Evolutionary conservation across 2,329 filamentous ascomycete species (phyloP).

Genomic region (Tolypocladium inflatum): DNA sequence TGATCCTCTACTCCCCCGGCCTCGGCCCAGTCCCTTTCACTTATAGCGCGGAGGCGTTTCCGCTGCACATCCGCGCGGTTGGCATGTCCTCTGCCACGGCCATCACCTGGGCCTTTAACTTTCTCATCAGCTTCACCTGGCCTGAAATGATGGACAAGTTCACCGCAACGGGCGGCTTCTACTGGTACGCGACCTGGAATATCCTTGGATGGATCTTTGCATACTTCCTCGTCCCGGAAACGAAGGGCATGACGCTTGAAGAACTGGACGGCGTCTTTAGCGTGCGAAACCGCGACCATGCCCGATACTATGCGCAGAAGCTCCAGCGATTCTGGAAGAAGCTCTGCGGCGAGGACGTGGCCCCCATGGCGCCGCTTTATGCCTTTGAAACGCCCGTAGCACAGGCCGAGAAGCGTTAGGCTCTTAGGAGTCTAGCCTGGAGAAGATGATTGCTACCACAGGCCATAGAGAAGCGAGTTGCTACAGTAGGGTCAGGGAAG

Average conservation of each 20-base stretch:
- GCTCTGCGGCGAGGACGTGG: constrained; percentile 15
- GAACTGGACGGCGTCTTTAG: constrained; percentile 24
- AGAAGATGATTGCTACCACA: background rate
- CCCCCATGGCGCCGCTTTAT: constrained; percentile 20
- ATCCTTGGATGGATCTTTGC: constrained; percentile 21
- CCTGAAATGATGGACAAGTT: constrained; percentile 13
- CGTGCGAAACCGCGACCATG: constrained; percentile 19
- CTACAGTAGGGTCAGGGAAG: background rate
- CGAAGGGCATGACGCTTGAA: constrained; percentile 23
- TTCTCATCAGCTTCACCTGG: constrained; percentile 26
- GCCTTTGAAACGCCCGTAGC: background rate
- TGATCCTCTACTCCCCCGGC: constrained; percentile 35
- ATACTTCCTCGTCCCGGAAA: constrained; percentile 25
- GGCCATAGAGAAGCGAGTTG: background rate
- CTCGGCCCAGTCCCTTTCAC: constrained; percentile 51
- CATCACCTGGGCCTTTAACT: constrained; percentile 30
- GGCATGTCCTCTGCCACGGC: constrained; percentile 41
- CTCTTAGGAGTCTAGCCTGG: background rate
- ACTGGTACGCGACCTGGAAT: constrained; percentile 29
- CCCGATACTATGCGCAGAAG: constrained; percentile 19
- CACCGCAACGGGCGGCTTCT: constrained; percentile 24
- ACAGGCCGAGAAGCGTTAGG: background rate
- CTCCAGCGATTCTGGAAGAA: constrained; percentile 23
- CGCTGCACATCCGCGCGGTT: constrained; percentile 44
- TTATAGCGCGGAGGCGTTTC: constrained; percentile 50